Conservation (phyloP, 2,329 filamentous ascomycete genomes). For the Thelonectria rubi region DNA sequence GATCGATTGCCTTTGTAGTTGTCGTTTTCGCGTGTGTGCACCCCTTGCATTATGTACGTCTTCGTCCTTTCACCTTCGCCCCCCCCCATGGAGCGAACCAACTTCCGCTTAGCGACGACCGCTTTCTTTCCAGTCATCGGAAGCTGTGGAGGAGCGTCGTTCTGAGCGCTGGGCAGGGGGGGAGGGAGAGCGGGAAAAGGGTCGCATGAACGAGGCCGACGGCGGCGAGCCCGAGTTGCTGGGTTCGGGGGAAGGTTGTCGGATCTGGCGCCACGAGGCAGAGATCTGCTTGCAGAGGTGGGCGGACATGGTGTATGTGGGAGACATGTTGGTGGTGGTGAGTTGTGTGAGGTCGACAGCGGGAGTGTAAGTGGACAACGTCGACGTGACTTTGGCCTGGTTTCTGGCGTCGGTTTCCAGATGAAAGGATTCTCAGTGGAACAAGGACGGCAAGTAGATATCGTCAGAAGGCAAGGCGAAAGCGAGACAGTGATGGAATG, state of each 20-base stretch:
- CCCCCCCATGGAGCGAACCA: background rate
- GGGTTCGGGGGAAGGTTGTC: slow-evolving; percentile 51
- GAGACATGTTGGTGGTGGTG: slow-evolving; percentile 56
- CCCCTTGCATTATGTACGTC: slow-evolving; percentile 7
- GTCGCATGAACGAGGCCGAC: slow-evolving; percentile 39
- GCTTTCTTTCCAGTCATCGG: slow-evolving; percentile 38
- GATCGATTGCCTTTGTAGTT: slow-evolving; percentile 8
- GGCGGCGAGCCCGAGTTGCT: slow-evolving; percentile 41
- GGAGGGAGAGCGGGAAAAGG: slow-evolving; percentile 40
- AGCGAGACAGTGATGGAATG: background rate
- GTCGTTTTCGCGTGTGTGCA: slow-evolving; percentile 16
- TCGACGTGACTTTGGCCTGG: background rate
- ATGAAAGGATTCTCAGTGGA: background rate
- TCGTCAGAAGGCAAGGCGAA: background rate
- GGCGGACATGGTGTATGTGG: slow-evolving; percentile 69
- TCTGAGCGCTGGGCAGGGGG: slow-evolving; percentile 41
- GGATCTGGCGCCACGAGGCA: slow-evolving; percentile 65
- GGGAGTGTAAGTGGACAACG: slow-evolving; percentile 7
- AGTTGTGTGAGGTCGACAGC: slow-evolving; percentile 9
- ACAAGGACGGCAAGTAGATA: background rate
- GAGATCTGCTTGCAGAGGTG: slow-evolving; percentile 69
- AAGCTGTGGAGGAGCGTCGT: slow-evolving; percentile 38
- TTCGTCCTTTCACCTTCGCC: background rate
- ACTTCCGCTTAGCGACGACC: slow-evolving; percentile 29
- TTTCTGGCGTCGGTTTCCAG: background rate